phyloP scores from a whole-genome alignment of 176 grass and related monocot genomes.

The Triticum dicoccoides region DNA sequence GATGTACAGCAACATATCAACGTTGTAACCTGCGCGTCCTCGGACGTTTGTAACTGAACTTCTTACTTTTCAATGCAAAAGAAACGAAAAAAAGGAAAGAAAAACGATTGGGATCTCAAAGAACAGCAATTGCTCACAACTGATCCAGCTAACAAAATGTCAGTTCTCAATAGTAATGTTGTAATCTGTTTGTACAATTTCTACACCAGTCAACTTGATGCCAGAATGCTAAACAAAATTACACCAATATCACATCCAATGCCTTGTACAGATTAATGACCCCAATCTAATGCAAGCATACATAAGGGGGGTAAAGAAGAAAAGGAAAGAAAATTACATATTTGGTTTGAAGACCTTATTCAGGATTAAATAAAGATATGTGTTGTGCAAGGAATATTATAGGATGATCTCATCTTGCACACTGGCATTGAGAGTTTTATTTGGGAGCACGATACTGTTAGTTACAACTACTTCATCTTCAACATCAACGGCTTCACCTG shows the following conservation, averaged over 20 bases:
- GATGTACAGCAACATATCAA: background rate
- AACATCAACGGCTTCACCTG: slow-evolving; percentile 92
- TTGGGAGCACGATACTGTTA: slow-evolving; percentile 87
- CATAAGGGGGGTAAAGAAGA: slow-evolving; percentile 17
- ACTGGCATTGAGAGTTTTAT: slow-evolving; percentile 88
- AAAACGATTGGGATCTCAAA: background rate
- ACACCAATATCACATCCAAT: background rate
- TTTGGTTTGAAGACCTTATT: slow-evolving; percentile 39
- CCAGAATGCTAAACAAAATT: slow-evolving; percentile 26
- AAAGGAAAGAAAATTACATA: slow-evolving; percentile 14
- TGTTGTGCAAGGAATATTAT: slow-evolving; percentile 34
- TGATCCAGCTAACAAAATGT: background rate
- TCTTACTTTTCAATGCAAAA: too few relatives aligned
- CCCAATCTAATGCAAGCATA: slow-evolving; percentile 31
- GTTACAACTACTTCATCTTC: slow-evolving; percentile 98
- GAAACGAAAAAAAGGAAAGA: too few relatives aligned
- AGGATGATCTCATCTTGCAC: slow-evolving; percentile 98
- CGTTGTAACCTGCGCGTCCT: too few relatives aligned
- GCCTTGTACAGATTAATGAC: slow-evolving; percentile 24
- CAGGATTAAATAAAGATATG: slow-evolving; percentile 27
- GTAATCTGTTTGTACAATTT: slow-evolving; percentile 38
- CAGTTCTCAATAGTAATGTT: slow-evolving; percentile 1
- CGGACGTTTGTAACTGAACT: too few relatives aligned
- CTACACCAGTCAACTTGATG: slow-evolving; percentile 6
- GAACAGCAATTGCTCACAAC: background rate